These are phyloP conservation scores for Amanita fuliginea DNA, from an alignment of 768 basidiomycete genomes.

Conservation along the genomic window DNA sequence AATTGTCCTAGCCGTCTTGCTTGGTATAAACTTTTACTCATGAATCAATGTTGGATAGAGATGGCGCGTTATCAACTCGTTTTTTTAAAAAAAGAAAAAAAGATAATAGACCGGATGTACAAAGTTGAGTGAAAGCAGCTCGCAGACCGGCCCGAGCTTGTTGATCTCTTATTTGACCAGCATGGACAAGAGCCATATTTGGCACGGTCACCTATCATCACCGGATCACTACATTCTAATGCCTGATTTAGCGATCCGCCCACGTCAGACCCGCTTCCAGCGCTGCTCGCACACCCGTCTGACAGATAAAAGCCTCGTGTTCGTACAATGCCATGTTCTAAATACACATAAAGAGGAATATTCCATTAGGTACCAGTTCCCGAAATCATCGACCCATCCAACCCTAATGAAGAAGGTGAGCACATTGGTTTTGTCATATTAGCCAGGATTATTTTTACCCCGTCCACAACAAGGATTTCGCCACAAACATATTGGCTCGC, in stretches of 20 bases:
- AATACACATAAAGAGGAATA: background rate
- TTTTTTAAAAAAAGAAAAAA: no score
- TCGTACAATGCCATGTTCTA: background rate
- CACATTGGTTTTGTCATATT: background rate
- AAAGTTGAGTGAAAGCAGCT: background rate
- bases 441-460: conserved; percentile 27
- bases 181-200: background rate
- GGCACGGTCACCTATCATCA: conserved; percentile 1
- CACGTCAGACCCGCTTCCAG: background rate
- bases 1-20: background rate
- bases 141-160: background rate
- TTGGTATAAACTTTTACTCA: background rate
- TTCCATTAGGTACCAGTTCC: background rate
- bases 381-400: conserved; percentile 47
- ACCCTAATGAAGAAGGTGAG: conserved; percentile 25
- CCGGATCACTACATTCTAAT: conserved; percentile 2
- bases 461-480: conserved; percentile 61
- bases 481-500: conserved; percentile 68
- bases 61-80: background rate
- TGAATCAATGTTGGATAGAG: no score
- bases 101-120: background rate
- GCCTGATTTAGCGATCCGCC: conserved; percentile 1
- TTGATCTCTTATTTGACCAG: background rate
- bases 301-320: background rate
- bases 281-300: background rate